These are phyloP conservation scores for Thelephora terrestris DNA, from an alignment of 1,284 basidiomycete genomes.

Conservation along the genomic window DNA sequence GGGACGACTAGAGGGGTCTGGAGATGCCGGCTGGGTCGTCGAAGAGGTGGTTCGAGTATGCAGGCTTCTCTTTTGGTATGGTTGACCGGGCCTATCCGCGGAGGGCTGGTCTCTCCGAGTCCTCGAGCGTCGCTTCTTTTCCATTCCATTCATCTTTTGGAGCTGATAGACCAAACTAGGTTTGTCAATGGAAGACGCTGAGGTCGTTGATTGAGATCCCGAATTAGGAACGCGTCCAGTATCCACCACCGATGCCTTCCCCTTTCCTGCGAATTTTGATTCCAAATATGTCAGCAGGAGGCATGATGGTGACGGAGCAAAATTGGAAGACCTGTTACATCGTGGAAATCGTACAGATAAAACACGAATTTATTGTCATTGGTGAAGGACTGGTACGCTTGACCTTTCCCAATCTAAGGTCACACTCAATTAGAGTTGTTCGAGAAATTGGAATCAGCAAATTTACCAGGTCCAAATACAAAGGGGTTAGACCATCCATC, in stretches of 20 bases:
- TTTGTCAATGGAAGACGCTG: conserved; percentile 9
- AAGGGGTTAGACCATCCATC: conserved; percentile 29
- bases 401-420: not conserved
- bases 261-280: no score
- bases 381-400: no score
- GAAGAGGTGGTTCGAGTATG: not conserved
- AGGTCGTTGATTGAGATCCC: conserved; percentile 9
- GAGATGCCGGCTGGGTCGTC: no score
- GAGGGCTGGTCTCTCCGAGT: no score
- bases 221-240: conserved; percentile 9
- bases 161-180: conserved; percentile 21
- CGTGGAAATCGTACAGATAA: no score
- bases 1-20: no score
- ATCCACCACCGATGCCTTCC: no score
- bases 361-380: no score
- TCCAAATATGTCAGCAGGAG: no score
- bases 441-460: conserved; percentile 41
- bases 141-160: conserved; percentile 23
- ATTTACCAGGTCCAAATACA: no score
- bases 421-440: conserved; percentile 19
- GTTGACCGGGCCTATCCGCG: not conserved
- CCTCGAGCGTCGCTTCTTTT: conserved; percentile 18
- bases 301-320: conserved; percentile 3
- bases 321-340: conserved; percentile 17
- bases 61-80: not conserved